Conservation (phyloP, 2,329 filamentous ascomycete species). For the Lachnellula suecica region DNA sequence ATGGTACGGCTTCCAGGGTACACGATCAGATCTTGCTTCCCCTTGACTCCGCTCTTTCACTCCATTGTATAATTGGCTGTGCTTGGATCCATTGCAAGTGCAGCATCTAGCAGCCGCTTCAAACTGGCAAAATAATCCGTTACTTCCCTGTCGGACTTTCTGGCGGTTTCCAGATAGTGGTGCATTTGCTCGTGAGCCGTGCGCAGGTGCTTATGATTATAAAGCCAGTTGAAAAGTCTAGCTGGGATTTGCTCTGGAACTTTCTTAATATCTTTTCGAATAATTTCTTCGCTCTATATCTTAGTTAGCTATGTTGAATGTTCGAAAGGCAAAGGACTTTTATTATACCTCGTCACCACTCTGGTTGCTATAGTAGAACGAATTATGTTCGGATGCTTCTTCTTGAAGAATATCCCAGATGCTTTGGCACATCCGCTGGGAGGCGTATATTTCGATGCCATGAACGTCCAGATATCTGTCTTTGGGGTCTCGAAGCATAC, state of each 20-base stretch:
- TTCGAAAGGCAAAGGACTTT: not conserved
- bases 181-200: conserved; percentile 10
- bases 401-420: not conserved
- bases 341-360: conserved; percentile 9
- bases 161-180: conserved; percentile 16
- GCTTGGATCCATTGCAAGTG: conserved; percentile 17
- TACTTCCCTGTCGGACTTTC: not conserved
- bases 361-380: conserved; percentile 14
- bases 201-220: conserved; percentile 1
- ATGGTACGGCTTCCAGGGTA: conserved; percentile 4
- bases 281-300: conserved; percentile 8
- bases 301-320: not conserved
- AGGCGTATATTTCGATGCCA: not conserved
- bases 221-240: conserved; percentile 10
- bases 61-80: conserved; percentile 14
- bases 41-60: conserved; percentile 18
- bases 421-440: not conserved
- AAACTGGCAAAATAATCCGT: conserved; percentile 19
- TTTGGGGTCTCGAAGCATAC: not conserved
- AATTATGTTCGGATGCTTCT: not conserved
- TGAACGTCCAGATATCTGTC: not conserved
- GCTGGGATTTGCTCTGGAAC: conserved; percentile 3
- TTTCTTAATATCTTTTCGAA: conserved; percentile 16
- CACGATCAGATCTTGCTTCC: conserved; percentile 19
- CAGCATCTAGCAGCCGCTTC: conserved; percentile 15